Evolutionary conservation across 345 rosid genomes (phyloP).

Genomic region (Toxicodendron radicans): DNA sequence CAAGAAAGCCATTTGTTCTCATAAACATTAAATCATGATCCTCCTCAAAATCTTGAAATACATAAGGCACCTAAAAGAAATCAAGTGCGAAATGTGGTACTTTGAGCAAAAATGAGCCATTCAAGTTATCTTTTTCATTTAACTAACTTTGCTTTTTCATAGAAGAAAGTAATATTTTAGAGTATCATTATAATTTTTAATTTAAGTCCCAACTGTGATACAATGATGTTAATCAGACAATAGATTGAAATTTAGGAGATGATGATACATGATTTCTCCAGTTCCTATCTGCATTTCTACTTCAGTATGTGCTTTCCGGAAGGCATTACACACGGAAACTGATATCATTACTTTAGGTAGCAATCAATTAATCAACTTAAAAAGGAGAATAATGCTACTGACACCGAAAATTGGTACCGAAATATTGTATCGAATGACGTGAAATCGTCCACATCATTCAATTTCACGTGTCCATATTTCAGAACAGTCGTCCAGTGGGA

Average conservation of each 20-base stretch:
- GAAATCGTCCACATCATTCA: no score
- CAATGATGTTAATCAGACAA: neutral
- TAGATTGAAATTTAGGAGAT: neutral
- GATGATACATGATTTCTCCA: neutral
- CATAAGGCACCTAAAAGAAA: neutral
- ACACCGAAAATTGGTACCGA: no score
- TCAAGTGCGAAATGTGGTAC: neutral
- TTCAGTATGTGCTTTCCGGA: neutral
- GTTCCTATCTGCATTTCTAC: neutral
- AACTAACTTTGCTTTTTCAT: neutral
- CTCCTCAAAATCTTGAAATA: neutral
- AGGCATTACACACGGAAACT: neutral
- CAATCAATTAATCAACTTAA: neutral
- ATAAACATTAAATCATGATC: neutral
- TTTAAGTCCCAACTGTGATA: neutral
- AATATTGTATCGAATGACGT: no score
- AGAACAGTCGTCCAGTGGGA: no score
- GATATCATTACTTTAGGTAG: constrained; percentile 4
- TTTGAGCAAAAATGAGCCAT: neutral
- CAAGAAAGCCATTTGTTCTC: neutral
- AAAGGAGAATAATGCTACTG: no score
- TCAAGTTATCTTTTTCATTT: neutral
- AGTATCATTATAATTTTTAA: neutral
- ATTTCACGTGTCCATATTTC: no score
- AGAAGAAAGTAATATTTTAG: neutral